phyloP scores from a whole-genome alignment of 2,329 filamentous ascomycete species.

The Fusarium protoensiforme region DNA sequence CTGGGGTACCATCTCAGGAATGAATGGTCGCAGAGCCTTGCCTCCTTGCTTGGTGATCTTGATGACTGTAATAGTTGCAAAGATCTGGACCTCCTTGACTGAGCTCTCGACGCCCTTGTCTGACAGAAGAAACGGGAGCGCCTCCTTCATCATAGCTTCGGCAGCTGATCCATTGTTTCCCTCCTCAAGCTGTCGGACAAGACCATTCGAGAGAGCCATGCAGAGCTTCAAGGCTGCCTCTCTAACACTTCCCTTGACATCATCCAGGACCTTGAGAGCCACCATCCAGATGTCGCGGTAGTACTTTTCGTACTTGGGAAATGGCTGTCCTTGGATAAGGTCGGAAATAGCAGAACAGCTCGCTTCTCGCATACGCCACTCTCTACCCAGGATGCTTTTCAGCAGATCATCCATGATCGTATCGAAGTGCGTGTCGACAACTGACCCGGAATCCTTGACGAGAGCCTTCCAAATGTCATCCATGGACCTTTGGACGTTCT shows the following conservation, averaged over 20 bases:
- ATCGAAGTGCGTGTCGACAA: conserved; percentile 85
- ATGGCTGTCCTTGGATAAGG: conserved; percentile 82
- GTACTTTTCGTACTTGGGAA: conserved; percentile 83
- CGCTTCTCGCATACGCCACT: conserved; percentile 94
- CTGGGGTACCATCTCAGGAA: conserved; percentile 83
- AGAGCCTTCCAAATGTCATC: conserved; percentile 96
- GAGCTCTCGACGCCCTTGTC: conserved; percentile 89
- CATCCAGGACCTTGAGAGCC: conserved; percentile 91
- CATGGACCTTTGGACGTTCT: conserved; percentile 94
- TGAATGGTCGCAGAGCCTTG: conserved; percentile 81
- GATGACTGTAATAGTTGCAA: conserved; percentile 84
- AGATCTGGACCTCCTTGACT: conserved; percentile 86
- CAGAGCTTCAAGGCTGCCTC: conserved; percentile 84
- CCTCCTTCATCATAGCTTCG: conserved; percentile 83
- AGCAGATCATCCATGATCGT: conserved; percentile 89
- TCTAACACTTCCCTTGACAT: conserved; percentile 93
- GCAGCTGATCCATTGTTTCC: conserved; percentile 77
- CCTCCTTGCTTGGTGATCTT: conserved; percentile 91
- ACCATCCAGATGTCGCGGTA: conserved; percentile 87
- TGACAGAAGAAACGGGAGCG: conserved; percentile 90
- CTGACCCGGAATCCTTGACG: conserved; percentile 85
- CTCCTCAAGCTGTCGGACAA: conserved; percentile 87
- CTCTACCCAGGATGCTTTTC: conserved; percentile 85
- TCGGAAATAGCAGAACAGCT: conserved; percentile 92
- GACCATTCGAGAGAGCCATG: conserved; percentile 82